phyloP scores from a whole-genome alignment of 345 rosid genomes.

The Punica granatum region DNA sequence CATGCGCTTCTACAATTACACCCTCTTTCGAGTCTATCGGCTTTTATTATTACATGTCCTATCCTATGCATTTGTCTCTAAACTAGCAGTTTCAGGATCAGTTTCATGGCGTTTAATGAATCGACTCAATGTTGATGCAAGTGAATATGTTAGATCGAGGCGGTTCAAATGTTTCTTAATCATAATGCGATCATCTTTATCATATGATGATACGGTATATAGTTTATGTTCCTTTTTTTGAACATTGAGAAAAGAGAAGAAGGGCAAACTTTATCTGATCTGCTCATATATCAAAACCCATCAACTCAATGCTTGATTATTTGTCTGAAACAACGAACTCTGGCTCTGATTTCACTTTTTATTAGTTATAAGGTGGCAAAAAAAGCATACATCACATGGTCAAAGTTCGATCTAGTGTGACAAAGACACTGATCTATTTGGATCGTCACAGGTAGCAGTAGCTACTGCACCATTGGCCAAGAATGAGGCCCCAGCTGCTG shows the following conservation, averaged over 20 bases:
- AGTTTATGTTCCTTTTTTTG: neutral
- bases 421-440: neutral
- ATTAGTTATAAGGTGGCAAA: too few relatives aligned
- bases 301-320: neutral
- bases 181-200: neutral
- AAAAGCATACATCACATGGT: too few relatives aligned
- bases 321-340: neutral
- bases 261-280: neutral
- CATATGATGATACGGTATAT: neutral
- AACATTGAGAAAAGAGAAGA: neutral
- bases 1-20: too few relatives aligned
- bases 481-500: constrained; percentile 22
- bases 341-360: neutral
- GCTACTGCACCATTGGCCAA: constrained; percentile 32
- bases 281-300: neutral
- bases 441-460: constrained; percentile 30
- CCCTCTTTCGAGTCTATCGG: too few relatives aligned
- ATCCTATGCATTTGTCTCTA: neutral
- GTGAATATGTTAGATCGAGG: neutral
- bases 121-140: neutral
- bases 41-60: too few relatives aligned
- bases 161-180: neutral
- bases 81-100: neutral
- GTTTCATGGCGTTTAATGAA: neutral
- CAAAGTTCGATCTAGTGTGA: neutral